Evolutionary conservation across 305 asterid genomes (phyloP), one percentile per base, ranked within the genome.

Genomic region (Salvia sclarea): DNA sequence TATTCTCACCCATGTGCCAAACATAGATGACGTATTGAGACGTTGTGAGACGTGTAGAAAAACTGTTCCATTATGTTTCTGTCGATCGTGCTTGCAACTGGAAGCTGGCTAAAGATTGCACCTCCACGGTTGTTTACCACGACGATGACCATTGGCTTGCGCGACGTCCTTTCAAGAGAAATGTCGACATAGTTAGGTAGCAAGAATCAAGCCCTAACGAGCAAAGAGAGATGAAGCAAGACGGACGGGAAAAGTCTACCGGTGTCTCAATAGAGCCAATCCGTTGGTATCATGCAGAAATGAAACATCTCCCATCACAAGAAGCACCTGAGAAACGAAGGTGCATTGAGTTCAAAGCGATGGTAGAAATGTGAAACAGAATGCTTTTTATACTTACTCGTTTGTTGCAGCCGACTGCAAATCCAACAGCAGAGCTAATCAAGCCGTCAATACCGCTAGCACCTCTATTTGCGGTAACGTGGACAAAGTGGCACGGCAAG

Each of bases 391-490:
- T 43, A 50, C 96, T 88, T 83, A 91, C 99, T 60, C 88, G 79
- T 81, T 89, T 95, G 75, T 92, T 91, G 88, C 92, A 80, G 74
- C 99, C 99, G 74, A 85, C 91, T 40, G 98, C 85, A 79, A 88
- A 95, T 28, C 99, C 99, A 57, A 86, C 66, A 66, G 99, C 98
- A 5, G 98, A 89, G 80, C 99, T 95, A 63, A 86, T 89, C 83
- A 95, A 72, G 61, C 99, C 99, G 75, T 95, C 99, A 65, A 95
- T 95, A 14, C 99, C 99, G 77, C 99, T 90, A 53, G 99, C 96
- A 61, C 99, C 99, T 79, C 98, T 78, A 71, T 91, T 95, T 63
- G 88, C 90, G 20, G 81, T 83, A 54, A 91, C 90, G 63, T 81
- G 99, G 64, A 91, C 85, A 72, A 74, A 77, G 47, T 89, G 95